Evolutionary conservation across 2,329 filamentous ascomycete species (phyloP), one percentile per base, ranked within the genome.

Genomic region (Venturiaceae sp.): DNA sequence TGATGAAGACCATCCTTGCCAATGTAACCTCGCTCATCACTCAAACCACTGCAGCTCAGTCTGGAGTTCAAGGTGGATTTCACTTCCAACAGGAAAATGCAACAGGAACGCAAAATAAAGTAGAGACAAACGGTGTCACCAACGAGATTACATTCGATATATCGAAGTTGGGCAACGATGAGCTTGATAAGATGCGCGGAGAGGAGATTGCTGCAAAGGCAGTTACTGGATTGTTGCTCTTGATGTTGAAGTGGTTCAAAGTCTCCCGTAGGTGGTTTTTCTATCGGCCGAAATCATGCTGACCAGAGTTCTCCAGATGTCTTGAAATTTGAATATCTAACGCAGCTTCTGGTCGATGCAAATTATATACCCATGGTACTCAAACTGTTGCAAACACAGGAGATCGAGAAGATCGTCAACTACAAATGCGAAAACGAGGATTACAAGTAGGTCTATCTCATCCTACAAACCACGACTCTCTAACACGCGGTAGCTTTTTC

Each of bases 201-300:
- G 83, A 92, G 58, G 94, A 99, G 71, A 92, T 99, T 55, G 87
- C 87, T 13, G 84, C 87, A 28, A 97, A 97, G 72, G 92, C 92
- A 0, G 86, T 96, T 23, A 94, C 91, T n/a, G 92, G 88, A 1
- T 87, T 91, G 58, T 75, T 99, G 30, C 76, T 99, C 30, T 77
- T 96, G n/a, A 74, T 97, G 47, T 70, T 97, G 61, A 99, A 97
- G 72, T 99, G 94, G 94, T 87, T 97, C 66, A 95, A 96, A 70
- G 78, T 95, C 57, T 96, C 91, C 60, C 94, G 90, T 95, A 77
- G 77, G 89, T 77, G 34, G n/a, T n/a, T n/a, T n/a, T n/a, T n/a
- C n/a, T n/a, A n/a, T n/a, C n/a, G n/a, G n/a, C n/a, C n/a, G n/a
- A n/a, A n/a, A n/a, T n/a, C n/a, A n/a, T n/a, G n/a, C n/a, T n/a